Conservation (phyloP, 371 early-diverging fungal genomes). For the Quaeritorhiza haematococci region DNA sequence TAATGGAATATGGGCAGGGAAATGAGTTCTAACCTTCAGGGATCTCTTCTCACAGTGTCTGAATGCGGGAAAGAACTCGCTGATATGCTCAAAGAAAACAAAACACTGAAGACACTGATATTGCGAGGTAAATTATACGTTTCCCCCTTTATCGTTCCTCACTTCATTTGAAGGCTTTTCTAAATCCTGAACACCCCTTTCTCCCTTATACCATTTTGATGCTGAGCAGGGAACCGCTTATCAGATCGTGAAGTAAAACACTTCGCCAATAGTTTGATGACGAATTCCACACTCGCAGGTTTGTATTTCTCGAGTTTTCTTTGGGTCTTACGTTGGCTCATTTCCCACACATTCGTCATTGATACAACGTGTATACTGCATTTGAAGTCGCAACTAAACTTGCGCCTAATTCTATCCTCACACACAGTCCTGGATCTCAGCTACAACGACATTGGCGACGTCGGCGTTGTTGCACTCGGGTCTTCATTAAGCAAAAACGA, state of each 20-base stretch:
- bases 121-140: constrained; percentile 23
- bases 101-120: constrained; percentile 29
- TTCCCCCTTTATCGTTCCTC: too few relatives aligned
- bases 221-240: constrained; percentile 33
- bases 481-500: constrained; percentile 31
- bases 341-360: too few relatives aligned
- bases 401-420: not conserved
- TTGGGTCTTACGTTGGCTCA: too few relatives aligned
- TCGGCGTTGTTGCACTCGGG: constrained; percentile 42
- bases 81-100: constrained; percentile 39
- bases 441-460: constrained; percentile 39
- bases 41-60: not conserved
- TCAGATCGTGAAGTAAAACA: constrained; percentile 36
- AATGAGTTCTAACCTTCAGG: too few relatives aligned
- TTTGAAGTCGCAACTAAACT: too few relatives aligned
- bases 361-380: too few relatives aligned
- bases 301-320: too few relatives aligned
- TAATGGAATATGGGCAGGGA: not conserved
- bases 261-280: constrained; percentile 33
- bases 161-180: too few relatives aligned
- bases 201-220: too few relatives aligned
- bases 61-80: constrained; percentile 32
- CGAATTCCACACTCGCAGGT: constrained; percentile 37
- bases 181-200: too few relatives aligned
- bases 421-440: constrained; percentile 34